These are phyloP conservation scores for Rhizopogon vesiculosus DNA, from an alignment of 768 basidiomycete genomes.

Conservation along the genomic window DNA sequence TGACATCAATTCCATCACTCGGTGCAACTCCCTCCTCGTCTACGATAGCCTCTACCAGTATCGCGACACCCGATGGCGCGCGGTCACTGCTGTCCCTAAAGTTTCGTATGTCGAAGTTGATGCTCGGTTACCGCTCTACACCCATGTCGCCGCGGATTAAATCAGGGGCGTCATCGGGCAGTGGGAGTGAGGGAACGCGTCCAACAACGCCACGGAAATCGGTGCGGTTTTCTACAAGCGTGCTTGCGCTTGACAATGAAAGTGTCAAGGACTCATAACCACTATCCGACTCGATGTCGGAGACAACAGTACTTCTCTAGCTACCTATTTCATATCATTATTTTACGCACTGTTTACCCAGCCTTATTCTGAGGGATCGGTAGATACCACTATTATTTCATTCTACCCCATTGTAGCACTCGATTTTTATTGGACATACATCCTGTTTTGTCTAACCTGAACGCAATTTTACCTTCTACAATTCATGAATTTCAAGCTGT, in stretches of 20 bases:
- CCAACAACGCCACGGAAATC: slow-evolving; percentile 50
- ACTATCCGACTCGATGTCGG: background rate
- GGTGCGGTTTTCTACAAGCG: slow-evolving; percentile 55
- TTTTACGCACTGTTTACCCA: background rate
- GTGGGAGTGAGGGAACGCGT: slow-evolving; percentile 27
- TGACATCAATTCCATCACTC: slow-evolving; percentile 11
- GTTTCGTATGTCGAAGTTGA: slow-evolving; percentile 48
- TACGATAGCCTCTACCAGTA: slow-evolving; percentile 30
- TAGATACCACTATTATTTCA: slow-evolving; percentile 16
- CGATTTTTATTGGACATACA: background rate
- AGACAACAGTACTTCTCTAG: background rate
- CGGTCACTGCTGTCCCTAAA: slow-evolving; percentile 37
- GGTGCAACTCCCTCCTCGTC: slow-evolving; percentile 24
- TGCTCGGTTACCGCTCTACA: slow-evolving; percentile 37
- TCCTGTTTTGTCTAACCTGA: background rate
- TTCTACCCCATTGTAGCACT: slow-evolving; percentile 24
- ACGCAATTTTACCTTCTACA: background rate
- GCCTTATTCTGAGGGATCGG: background rate
- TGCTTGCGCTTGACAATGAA: slow-evolving; percentile 23
- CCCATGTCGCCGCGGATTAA: slow-evolving; percentile 29
- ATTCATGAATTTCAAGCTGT: no score
- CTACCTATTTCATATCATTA: slow-evolving; percentile 1
- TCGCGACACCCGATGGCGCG: slow-evolving; percentile 18
- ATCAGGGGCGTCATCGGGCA: slow-evolving; percentile 26
- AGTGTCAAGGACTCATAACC: background rate